A percentile compares a stretch with the other conserved stretches of the same genome.
These are phyloP conservation scores for Mrakia gelida DNA, from an alignment of 768 basidiomycete genomes.

Conservation along the genomic window DNA sequence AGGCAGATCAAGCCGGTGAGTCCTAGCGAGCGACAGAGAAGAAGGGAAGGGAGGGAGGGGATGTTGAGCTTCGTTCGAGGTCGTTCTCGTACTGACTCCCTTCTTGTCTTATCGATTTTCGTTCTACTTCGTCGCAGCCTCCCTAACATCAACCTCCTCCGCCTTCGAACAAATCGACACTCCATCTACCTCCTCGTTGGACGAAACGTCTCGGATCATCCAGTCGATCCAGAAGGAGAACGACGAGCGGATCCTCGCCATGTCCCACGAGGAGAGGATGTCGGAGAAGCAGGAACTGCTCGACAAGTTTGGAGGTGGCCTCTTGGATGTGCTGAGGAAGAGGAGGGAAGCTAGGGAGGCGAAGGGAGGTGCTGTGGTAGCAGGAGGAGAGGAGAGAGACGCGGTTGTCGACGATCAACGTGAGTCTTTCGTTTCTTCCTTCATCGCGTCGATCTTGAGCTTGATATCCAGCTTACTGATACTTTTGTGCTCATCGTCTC, in stretches of 20 bases:
- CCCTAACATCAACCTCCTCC: constrained; percentile 1
- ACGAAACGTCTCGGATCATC: constrained; percentile 52
- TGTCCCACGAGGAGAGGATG: constrained; percentile 68
- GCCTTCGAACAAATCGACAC: background rate
- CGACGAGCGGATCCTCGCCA: constrained; percentile 55
- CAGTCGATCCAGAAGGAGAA: constrained; percentile 61
- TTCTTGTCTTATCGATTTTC: background rate
- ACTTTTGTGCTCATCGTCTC: no score
- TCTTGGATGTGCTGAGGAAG: constrained; percentile 59
- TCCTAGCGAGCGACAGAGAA: no score
- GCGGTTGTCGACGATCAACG: constrained; percentile 6
- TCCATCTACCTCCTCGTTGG: background rate
- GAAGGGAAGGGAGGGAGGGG: background rate
- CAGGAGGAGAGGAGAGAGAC: background rate
- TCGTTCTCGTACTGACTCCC: background rate
- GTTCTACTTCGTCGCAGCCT: background rate
- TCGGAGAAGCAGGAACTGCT: constrained; percentile 62
- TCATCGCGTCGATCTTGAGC: background rate
- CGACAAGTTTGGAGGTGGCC: constrained; percentile 64
- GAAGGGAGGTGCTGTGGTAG: constrained; percentile 24
- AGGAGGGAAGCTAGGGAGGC: constrained; percentile 53
- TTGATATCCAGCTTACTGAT: no score
- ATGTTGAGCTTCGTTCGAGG: background rate
- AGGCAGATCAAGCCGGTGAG: constrained; percentile 30
- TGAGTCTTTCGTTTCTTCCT: constrained; percentile 32